A percentile compares a stretch with the other conserved stretches of the same genome.
phyloP scores from a whole-genome alignment of 306 rosid species.

The Vigna unguiculata region DNA sequence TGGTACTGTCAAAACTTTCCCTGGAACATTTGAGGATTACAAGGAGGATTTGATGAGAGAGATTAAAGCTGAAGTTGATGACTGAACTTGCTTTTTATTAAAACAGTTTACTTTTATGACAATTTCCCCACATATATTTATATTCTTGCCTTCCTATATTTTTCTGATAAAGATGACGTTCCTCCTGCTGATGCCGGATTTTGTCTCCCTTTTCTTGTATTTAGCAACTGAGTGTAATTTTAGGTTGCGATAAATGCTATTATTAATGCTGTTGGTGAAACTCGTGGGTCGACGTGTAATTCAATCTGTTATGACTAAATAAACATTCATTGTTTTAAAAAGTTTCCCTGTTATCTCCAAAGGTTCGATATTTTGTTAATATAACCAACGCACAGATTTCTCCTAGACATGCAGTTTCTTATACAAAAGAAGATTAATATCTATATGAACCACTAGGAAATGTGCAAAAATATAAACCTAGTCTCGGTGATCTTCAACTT shows the following conservation, averaged over 20 bases:
- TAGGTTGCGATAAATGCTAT: constrained; percentile 26
- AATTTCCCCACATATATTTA: constrained; percentile 10
- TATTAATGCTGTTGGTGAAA: background rate
- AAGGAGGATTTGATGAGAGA: constrained; percentile 65
- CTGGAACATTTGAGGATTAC: constrained; percentile 65
- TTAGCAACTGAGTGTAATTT: constrained; percentile 41
- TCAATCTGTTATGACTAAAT: constrained; percentile 32
- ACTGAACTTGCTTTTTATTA: constrained; percentile 41
- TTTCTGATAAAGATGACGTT: constrained; percentile 20
- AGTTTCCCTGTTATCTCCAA: no score
- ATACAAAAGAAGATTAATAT: no score
- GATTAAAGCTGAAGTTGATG: constrained; percentile 72
- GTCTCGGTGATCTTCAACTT: no score
- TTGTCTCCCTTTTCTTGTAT: constrained; percentile 3
- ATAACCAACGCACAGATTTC: no score
- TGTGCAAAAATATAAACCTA: no score
- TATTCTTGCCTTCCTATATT: constrained; percentile 7
- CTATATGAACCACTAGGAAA: no score
- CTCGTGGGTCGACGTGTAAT: background rate
- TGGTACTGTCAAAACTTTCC: constrained; percentile 58
- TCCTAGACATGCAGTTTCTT: no score
- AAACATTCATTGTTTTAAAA: constrained; percentile 18
- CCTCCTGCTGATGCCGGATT: constrained; percentile 25
- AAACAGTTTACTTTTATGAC: background rate
- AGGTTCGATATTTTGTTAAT: background rate